Evolutionary conservation across 163 green algal genomes (phyloP).

Genomic region (Scenedesmus sp.): DNA sequence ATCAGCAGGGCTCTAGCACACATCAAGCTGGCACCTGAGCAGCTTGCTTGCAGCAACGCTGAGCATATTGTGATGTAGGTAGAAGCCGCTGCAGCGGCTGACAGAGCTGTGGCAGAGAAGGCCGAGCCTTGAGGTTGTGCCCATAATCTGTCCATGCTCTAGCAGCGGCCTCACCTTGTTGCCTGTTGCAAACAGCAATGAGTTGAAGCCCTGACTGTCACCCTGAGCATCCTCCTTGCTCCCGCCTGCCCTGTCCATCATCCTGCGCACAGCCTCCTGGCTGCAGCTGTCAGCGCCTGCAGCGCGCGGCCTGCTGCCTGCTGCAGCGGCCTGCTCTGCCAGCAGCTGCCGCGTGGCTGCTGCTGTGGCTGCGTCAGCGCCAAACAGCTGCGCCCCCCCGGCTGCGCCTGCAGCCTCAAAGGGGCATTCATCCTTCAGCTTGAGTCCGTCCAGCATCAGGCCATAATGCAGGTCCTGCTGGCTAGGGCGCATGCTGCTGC

Average conservation of each 20-base stretch:
- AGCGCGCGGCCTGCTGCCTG: neutral
- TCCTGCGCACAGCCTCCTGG: neutral
- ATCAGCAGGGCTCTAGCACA: too few relatives aligned
- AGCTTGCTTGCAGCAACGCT: too few relatives aligned
- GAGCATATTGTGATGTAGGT: too few relatives aligned
- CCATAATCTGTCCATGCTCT: neutral
- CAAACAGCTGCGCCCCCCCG: neutral
- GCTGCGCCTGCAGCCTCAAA: neutral
- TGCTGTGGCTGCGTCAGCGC: neutral
- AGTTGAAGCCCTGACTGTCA: neutral
- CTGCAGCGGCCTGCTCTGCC: constrained; percentile 18
- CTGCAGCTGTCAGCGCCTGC: neutral
- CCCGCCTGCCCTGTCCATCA: constrained; percentile 21
- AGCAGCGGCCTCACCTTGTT: neutral
- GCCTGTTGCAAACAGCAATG: neutral
- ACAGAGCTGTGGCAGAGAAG: neutral
- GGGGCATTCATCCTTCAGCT: constrained; percentile 18
- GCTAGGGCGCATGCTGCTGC: constrained; percentile 4
- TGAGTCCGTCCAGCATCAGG: constrained; percentile 20
- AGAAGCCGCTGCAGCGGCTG: neutral
- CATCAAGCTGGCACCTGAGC: too few relatives aligned
- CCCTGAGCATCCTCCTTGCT: neutral
- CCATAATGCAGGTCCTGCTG: constrained; percentile 21
- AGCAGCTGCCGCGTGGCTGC: constrained; percentile 31
- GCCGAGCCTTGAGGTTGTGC: neutral